Evolutionary conservation across 192 early-diverging fungal species (phyloP), one percentile per base, ranked within the genome.

Genomic region (Lunasporangiospora selenospora): DNA sequence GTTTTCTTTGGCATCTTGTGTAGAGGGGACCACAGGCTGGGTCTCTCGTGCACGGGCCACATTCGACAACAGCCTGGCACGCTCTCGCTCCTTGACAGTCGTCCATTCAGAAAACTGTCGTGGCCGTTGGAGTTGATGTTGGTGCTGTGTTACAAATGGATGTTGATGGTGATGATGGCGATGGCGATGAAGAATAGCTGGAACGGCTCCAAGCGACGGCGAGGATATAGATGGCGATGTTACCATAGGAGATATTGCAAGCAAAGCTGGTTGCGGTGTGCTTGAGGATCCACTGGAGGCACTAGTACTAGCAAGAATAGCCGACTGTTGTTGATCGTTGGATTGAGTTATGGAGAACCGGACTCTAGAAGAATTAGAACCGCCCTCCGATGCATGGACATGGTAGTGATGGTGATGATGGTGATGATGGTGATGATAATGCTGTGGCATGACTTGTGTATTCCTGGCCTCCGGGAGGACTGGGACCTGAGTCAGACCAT

Each of bases 51-150:
- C 58, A 16, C 67, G 51, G 9, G 67, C 67, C 53, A 71, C 39
- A 21, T 71, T 62, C 31, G 67, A 47, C 0, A 71, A 32, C 2
- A 71, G 40, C n/a, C 67, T 51, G 1, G 67, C 67, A 10, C 67
- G 53, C 23, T 71, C 67, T 9, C 34, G 44, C 29, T 71, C 59
- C 27, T 71, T 71, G 59, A 71, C 67, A 16, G 27, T 57, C 0
- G 53, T 62, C 67, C 67, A 71, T 19, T 71, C 67, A 15, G 59
- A 62, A 38, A 62, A 57, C 21, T 71, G 67, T 12, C 30, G 54
- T 1, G 59, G 37, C 1, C 53, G 67, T 34, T 37, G 59, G 21
- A 53, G 67, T 6, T 31, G 59, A 21, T 43, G 58, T n/a, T 70
- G 66, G n/a, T 70, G 58, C 3, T 55, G 30, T 4, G 32, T 60